A percentile compares a stretch with the other conserved stretches of the same genome.
Evolutionary conservation across 2,329 filamentous ascomycete species (phyloP).

Genomic region (Diaporthe citri): DNA sequence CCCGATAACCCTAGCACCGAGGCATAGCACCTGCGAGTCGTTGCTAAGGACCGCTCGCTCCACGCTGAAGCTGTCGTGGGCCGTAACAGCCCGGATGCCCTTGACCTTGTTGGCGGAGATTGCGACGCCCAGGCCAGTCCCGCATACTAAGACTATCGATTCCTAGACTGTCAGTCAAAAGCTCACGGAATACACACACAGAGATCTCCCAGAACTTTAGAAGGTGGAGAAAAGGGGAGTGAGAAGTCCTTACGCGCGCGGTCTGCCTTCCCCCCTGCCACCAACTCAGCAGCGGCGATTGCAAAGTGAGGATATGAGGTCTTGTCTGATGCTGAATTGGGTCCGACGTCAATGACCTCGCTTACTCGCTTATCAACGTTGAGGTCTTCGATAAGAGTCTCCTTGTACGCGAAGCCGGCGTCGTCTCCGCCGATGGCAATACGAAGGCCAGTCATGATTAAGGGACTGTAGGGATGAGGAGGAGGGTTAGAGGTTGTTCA

Average conservation of each 20-base stretch:
- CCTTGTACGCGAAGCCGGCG: constrained; percentile 83
- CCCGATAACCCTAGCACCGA: constrained; percentile 87
- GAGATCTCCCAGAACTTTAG: too few relatives aligned
- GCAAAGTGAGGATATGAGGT: constrained; percentile 86
- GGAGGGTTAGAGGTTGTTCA: not conserved
- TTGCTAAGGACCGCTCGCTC: constrained; percentile 86
- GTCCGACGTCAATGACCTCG: constrained; percentile 80
- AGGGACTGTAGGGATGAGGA: not conserved
- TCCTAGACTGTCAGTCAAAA: not conserved
- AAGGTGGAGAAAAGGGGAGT: not conserved
- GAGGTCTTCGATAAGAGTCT: constrained; percentile 80
- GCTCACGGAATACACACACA: too few relatives aligned
- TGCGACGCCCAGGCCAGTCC: constrained; percentile 87
- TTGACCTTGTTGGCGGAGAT: constrained; percentile 90
- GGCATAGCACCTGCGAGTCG: constrained; percentile 87
- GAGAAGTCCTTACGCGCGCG: constrained; percentile 62
- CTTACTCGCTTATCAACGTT: constrained; percentile 75
- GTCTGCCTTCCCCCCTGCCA: constrained; percentile 75
- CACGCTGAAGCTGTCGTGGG: constrained; percentile 87
- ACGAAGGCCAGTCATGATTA: constrained; percentile 31
- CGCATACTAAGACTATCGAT: constrained; percentile 78
- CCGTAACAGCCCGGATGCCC: constrained; percentile 86
- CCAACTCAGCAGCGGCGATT: constrained; percentile 75
- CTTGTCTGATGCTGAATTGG: constrained; percentile 75
- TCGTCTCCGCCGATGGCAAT: constrained; percentile 57